Percentiles rank a stretch among this genome's conserved stretches.
Evolutionary conservation across 2,329 filamentous ascomycete genomes (phyloP).

Genomic region (Aspergillus fijiensis): DNA sequence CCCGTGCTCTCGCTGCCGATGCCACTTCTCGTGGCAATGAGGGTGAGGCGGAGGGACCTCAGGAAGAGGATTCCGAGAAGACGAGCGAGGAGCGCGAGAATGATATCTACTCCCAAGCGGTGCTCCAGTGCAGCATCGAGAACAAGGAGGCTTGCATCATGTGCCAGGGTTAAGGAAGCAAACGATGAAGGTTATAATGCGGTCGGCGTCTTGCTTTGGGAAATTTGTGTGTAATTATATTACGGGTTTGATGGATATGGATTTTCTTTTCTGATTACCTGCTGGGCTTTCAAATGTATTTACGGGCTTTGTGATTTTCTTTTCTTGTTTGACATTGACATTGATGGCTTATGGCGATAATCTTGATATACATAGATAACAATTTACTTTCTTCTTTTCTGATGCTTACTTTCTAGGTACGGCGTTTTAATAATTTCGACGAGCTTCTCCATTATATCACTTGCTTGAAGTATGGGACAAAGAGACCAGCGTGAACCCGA

Average conservation of each 20-base stretch:
- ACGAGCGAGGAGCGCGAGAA: conserved; percentile 74
- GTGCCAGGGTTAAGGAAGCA: conserved; percentile 76
- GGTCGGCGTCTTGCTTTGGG: neutral
- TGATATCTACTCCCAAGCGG: conserved; percentile 94
- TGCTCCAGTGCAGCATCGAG: conserved; percentile 92
- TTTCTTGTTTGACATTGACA: neutral
- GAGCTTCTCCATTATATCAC: too few relatives aligned
- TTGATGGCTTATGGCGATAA: conserved; percentile 4
- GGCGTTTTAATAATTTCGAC: too few relatives aligned
- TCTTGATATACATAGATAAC: neutral
- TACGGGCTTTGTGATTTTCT: conserved; percentile 12
- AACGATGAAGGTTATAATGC: neutral
- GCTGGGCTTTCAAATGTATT: conserved; percentile 6
- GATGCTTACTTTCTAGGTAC: too few relatives aligned
- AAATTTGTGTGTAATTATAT: conserved; percentile 30
- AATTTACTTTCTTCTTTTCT: neutral
- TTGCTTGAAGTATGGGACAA: too few relatives aligned
- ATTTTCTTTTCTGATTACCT: conserved; percentile 14
- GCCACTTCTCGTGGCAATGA: conserved; percentile 54
- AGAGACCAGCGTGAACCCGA: too few relatives aligned
- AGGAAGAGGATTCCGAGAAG: conserved; percentile 67
- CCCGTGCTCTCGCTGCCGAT: conserved; percentile 62
- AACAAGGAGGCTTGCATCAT: conserved; percentile 93
- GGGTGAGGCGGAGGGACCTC: conserved; percentile 13
- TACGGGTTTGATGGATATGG: conserved; percentile 34